Evolutionary conservation across 2,329 filamentous ascomycete genomes (phyloP), one percentile per base, ranked within the genome.

Genomic region (Aureobasidium sp.): DNA sequence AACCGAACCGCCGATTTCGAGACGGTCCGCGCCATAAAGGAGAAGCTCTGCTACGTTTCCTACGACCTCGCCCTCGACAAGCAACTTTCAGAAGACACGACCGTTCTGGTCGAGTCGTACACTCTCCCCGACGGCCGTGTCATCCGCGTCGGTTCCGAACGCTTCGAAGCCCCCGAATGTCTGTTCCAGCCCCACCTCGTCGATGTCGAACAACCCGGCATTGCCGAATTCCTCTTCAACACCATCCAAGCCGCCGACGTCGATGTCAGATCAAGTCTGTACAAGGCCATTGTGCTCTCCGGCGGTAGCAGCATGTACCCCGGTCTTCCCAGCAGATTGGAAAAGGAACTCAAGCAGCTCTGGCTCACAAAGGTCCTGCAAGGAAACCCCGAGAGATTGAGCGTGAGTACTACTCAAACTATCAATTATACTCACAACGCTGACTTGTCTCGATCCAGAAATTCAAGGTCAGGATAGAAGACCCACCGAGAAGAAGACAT

Each of bases 261-360:
- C 61, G 94, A 99, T 73, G 91, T 99, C 48, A 87, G 94, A 66
- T 88, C 89, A 58, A 95, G 91, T 66, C 82, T 99, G 64, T 99
- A 94, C 84, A 97, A 96, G 81, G 94, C 94, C 14, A 93, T 99
- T 70, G 94, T 99, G 64, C 83, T 99, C 61, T 97, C 91, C 45
- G 94, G 94, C 67, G 94, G 94, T 68, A 95, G 90, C 81, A 96
- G 90, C 86, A 99, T 99, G 94, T 99, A 99, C 76, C 94, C 94
- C 0, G 94, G 94, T 64, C 82, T 99, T 67, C 94, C 94, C 5
- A 96, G 91, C 64, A 85, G 94, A 66, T 79, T 99, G 76, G 94
- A 99, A 79, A 99, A 99, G 83, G 94, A 99, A 78, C 80, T 99
- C 70, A 99, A 99, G 83, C 94, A 99, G 80, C 80, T 99, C 70